Conservation (phyloP, 352 stramenopile species). For the Globisporangium nunn region DNA sequence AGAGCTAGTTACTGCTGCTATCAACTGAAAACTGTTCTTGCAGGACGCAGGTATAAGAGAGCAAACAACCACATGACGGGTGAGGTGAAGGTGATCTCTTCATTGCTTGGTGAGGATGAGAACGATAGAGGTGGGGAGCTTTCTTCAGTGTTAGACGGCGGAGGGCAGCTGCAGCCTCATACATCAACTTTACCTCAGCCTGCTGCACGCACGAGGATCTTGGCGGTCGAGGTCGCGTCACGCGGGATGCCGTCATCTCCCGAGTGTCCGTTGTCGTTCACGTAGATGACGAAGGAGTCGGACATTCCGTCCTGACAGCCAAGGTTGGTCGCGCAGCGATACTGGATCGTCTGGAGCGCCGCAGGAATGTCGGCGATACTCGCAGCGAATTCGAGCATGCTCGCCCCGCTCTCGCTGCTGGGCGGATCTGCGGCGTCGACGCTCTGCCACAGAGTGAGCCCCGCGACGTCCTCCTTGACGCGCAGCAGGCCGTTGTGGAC, state of each 20-base stretch:
- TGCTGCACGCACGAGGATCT: constrained; percentile 4
- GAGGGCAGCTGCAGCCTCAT: no score
- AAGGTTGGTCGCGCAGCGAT: constrained; percentile 19
- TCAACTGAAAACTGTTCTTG: background rate
- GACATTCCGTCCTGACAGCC: constrained; percentile 19
- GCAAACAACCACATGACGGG: background rate
- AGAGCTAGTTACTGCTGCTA: background rate
- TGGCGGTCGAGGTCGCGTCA: constrained; percentile 11
- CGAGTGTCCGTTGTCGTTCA: constrained; percentile 56
- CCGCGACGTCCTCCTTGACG: constrained; percentile 2
- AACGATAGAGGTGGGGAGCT: background rate
- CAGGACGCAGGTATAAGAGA: background rate
- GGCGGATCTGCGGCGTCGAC: background rate
- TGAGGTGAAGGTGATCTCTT: no score
- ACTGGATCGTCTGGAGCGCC: constrained; percentile 31
- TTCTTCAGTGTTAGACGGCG: no score
- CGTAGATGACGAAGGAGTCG: constrained; percentile 36
- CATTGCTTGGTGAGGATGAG: background rate
- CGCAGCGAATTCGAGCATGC: constrained; percentile 28
- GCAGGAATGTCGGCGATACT: constrained; percentile 10
- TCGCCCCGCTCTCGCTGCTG: background rate
- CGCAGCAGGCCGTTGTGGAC: constrained; percentile 31
- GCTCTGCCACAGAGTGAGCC: background rate
- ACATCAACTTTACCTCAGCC: background rate
- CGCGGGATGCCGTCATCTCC: constrained; percentile 24